Evolutionary conservation across 352 stramenopile genomes (phyloP), one percentile per base, ranked within the genome.

Genomic region (Phytophthora vignae): DNA sequence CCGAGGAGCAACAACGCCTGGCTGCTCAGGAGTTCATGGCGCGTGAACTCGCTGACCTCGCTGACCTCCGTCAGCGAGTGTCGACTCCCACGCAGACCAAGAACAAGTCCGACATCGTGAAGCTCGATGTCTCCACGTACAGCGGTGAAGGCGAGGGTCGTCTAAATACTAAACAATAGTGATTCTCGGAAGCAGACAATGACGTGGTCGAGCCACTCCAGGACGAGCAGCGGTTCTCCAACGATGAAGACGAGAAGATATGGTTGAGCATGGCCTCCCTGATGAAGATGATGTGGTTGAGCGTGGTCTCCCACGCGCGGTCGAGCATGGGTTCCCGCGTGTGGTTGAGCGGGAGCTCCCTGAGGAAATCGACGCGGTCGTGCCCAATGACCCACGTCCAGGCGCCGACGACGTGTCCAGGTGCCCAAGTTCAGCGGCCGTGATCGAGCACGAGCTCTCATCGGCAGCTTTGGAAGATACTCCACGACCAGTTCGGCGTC

Each of bases 81-180:
- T 25, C 55, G 63, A 64, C 38, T 70, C 65, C 56, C 36, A 60
- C 65, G 49, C 56, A 4, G 1, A 31, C 22, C 31, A 66, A 54
- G 54, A 62, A 65, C 60, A 67, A 66, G 55, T 70, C 33, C n/a
- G 42, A 73, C 63, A 63, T 71, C 36, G 57, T 71, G 2, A 76
- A 77, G 27, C 58, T 79, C 63, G 63, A 77, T 55, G 62, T 79
- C 27, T 74, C 68, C 15, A 62, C n/a, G n/a, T 79, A 79, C 64
- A 71, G 53, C 12, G 56, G 67, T 9, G 66, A 65, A 64, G 55
- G 54, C 27, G 27, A 8, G n/a, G 33, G 6, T 22, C 66, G 21
- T 60, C 60, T 71, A 22, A 22, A 22, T 22, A 22, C 21, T 22
- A 22, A 22, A 22, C 21, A 22, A 22, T 29, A 42, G 36, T 9